Evolutionary conservation across 1,139 yeast species (phyloP).

Genomic region (Kluyveromyces sp.): DNA sequence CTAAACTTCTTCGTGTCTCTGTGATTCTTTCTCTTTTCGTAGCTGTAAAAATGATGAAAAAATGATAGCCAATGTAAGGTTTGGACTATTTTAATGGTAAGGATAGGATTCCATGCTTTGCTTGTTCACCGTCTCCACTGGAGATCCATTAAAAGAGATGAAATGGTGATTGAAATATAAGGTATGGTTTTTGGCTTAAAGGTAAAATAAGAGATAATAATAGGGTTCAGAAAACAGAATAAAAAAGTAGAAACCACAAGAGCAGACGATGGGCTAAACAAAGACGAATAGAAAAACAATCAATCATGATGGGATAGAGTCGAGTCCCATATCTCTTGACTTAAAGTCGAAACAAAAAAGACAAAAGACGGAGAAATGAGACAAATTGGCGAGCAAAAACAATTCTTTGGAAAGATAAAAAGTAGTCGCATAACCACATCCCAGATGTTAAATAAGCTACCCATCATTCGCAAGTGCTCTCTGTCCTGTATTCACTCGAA

Average conservation of each 20-base stretch:
- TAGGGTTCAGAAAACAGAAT: conserved; percentile 4
- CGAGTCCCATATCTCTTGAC: neutral
- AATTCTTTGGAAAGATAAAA: too few relatives aligned
- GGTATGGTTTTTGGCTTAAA: neutral
- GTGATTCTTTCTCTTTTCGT: neutral
- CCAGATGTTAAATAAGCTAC: neutral
- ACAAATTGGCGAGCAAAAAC: neutral
- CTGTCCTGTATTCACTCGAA: neutral
- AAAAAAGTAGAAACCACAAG: conserved; percentile 4
- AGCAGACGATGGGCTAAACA: conserved; percentile 4
- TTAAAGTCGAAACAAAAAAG: too few relatives aligned
- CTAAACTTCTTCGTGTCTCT: neutral
- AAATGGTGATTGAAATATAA: neutral
- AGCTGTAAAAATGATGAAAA: neutral
- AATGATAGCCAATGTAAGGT: neutral
- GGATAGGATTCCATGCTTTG: too few relatives aligned
- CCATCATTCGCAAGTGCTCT: neutral
- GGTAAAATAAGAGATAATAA: conserved; percentile 5
- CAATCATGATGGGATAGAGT: neutral
- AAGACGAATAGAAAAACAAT: conserved; percentile 1
- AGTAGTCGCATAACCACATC: neutral
- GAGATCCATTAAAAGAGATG: too few relatives aligned
- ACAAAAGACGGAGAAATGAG: neutral
- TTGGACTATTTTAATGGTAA: too few relatives aligned
- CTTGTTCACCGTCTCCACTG: too few relatives aligned